Evolutionary conservation across 108 stramenopile genomes (phyloP).

Genomic region (Nitzschia putrida): DNA sequence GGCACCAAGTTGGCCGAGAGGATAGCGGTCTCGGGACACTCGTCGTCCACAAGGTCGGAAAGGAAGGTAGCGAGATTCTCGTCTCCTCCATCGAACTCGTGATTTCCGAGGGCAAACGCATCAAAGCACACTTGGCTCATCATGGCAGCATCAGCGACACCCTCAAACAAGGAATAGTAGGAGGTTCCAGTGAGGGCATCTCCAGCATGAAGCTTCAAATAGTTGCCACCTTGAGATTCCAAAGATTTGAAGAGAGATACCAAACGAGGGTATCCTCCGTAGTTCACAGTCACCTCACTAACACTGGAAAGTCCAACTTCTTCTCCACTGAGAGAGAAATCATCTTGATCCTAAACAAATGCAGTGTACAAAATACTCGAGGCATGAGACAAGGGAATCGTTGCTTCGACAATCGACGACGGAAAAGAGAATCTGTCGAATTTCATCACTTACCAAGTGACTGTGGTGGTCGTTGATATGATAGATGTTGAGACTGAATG

Average conservation of each 20-base stretch:
- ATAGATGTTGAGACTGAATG: conserved; percentile 20
- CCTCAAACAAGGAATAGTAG: conserved; percentile 48
- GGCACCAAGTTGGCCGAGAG: conserved; percentile 31
- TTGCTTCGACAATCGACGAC: no score
- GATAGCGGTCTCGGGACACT: conserved; percentile 11
- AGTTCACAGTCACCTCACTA: no score
- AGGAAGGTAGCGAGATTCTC: conserved; percentile 41
- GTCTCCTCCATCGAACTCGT: conserved; percentile 67
- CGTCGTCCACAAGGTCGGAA: no score
- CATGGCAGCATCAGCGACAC: conserved; percentile 44
- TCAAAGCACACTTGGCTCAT: conserved; percentile 52
- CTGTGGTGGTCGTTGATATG: conserved; percentile 63
- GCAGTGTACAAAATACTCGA: no score
- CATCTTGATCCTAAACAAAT: no score
- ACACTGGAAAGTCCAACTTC: no score
- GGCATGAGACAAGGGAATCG: no score
- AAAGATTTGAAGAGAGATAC: not conserved
- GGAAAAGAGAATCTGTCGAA: no score
- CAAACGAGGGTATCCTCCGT: conserved; percentile 18
- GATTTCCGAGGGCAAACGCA: conserved; percentile 53
- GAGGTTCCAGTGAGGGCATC: conserved; percentile 57
- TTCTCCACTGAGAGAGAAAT: no score
- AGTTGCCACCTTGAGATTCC: conserved; percentile 23
- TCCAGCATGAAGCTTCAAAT: conserved; percentile 55
- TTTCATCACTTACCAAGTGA: conserved; percentile 18